Base-by-base conservation (phyloP, 2,329 filamentous ascomycete genomes). In the Thelonectria blattea region DNA sequence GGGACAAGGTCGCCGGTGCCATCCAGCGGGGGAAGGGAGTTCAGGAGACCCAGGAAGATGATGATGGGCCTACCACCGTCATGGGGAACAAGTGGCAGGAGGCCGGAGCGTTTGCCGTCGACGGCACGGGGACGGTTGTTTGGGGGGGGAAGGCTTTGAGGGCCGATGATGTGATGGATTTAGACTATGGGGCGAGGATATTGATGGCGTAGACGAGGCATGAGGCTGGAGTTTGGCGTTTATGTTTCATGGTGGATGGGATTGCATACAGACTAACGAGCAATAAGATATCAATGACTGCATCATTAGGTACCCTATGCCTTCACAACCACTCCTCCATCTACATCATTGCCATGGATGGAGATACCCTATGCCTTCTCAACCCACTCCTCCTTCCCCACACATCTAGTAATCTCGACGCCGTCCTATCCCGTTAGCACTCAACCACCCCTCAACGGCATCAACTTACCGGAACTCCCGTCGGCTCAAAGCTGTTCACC, bases 401-500 rank as follows among this genome's bases (percentile, higher is more conserved):
- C 72, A 69, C 88, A 90, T 65, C 78, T 79, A 3, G 87, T 88
- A 51, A 90, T 84, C 69, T 90, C 88, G n/a, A 90, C 76, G 4
- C 83, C 88, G 67, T 90, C 88, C 87, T 89, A 53, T 0, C 18
- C 9, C 46, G 39, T 76, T 39, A 78, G 71, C 27, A 30, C 32
- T 3, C 2, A 1, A 4, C 27, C 27, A 9, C 2, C 15, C 3
- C 6, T 9, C 53, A 15, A 2, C 15, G 3, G 4, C 39, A n/a
- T 18, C 63, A 34, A 75, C 85, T 79, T 77, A 89, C 87, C 34
- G 85, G 85, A 27, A 84, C 82, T 5, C 88, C 88, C 8, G 86
- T 88, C 1, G 89, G 88, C 73, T 91, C 88, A 73, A 84, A 90
- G 70, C 88, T 89, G 62, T 89, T 76, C 20, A 86, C 73, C 55